Conservation (phyloP, 352 stramenopile species). For the Globisporangium splendens region DNA sequence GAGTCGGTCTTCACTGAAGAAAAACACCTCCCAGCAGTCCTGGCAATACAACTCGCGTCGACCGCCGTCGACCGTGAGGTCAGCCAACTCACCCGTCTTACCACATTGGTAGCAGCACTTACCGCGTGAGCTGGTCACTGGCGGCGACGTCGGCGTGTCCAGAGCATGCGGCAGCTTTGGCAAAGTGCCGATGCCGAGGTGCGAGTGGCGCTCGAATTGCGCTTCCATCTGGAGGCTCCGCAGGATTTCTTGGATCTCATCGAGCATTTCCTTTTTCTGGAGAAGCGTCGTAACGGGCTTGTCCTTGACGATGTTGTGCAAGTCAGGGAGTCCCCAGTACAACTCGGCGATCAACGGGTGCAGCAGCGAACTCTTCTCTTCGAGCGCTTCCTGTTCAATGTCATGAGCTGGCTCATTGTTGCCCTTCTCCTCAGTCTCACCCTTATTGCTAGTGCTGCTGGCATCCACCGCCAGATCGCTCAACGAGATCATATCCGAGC, state of each 20-base stretch:
- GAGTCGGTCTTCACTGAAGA: constrained; percentile 47
- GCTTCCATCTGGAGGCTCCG: constrained; percentile 74
- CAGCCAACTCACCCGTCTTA: constrained; percentile 46
- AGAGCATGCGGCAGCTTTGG: constrained; percentile 9
- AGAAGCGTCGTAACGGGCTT: constrained; percentile 50
- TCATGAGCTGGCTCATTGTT: constrained; percentile 10
- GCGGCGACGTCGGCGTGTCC: constrained; percentile 5
- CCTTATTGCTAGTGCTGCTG: background rate
- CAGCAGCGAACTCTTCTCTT: constrained; percentile 26
- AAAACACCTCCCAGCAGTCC: constrained; percentile 77
- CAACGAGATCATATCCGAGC: constrained; percentile 17
- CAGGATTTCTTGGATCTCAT: constrained; percentile 80
- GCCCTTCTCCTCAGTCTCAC: constrained; percentile 9
- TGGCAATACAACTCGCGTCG: constrained; percentile 57
- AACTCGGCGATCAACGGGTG: constrained; percentile 54
- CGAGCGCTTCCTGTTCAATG: constrained; percentile 15
- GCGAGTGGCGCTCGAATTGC: constrained; percentile 75
- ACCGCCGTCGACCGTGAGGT: constrained; percentile 42
- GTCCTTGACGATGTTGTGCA: constrained; percentile 54
- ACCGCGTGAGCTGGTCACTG: constrained; percentile 15
- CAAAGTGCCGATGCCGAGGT: constrained; percentile 45
- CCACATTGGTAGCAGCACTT: constrained; percentile 54
- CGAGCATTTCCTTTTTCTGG: constrained; percentile 69
- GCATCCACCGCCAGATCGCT: constrained; percentile 1
- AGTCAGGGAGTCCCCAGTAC: constrained; percentile 40